Base-by-base conservation (phyloP, 1,284 basidiomycete genomes). In the Rhodotorula sp. region DNA sequence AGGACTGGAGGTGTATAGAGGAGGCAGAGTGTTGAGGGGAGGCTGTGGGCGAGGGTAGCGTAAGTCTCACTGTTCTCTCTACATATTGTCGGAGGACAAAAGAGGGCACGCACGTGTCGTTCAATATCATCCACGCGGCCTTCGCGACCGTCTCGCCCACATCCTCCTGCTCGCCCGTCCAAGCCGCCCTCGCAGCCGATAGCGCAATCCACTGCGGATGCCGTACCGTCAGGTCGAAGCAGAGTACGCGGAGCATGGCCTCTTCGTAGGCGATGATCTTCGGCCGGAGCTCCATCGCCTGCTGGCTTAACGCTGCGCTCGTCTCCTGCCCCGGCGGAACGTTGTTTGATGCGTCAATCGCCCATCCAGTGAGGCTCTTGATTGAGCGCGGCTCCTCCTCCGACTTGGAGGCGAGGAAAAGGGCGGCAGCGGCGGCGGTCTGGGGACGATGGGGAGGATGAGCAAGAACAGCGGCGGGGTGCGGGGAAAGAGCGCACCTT, bases 371-470 rank as follows among this genome's bases (percentile, higher is more conserved):
- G 62, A 80, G 61, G n/a, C 56, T 50, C 21, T 76, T 74, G 37
- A 79, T 69, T 37, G 74, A 68, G 13, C 64, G 50, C 0, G 75
- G 70, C 5, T 69, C 67, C 48, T 80, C 80, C 64, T 78, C 78
- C 15, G 77, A 76, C 66, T 80, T 80, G 55, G 67, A 69, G 4
- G 78, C 79, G 65, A 80, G 77, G 71, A 79, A 80, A 44, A 78
- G 56, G 53, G 77, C 76, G 3, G 78, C 76, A 10, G 74, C 67
- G 19, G 72, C 74, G 39, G 60, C 50, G 37, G 53, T 56, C 72
- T 75, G 61, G 9, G 50, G 6, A 27, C 4, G 27, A 5, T 9
- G 21, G 27, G 56, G 34, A 27, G 36, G 25, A 9, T 27, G 25
- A 15, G 15, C 17, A 7, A 6, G 15, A n/a, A 9, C 5, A 10